These are phyloP conservation scores for Ceratocystis smalleyi DNA, from an alignment of 2,329 filamentous ascomycete genomes.

Conservation along the genomic window DNA sequence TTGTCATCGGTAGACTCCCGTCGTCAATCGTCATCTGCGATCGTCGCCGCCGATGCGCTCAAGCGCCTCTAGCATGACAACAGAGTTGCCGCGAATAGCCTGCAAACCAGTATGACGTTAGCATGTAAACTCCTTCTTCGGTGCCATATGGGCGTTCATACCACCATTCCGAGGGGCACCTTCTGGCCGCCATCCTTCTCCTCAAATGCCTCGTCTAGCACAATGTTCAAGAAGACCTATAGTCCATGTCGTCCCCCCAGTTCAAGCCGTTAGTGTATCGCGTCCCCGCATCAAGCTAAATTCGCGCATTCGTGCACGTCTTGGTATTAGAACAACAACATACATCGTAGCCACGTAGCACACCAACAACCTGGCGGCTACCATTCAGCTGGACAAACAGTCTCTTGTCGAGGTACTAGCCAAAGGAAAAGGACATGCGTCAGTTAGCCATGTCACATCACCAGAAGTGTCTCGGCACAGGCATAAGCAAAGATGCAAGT, in stretches of 20 bases:
- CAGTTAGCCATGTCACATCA: neutral
- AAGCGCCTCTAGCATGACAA: conserved; percentile 88
- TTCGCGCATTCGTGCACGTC: neutral
- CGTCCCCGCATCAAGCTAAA: neutral
- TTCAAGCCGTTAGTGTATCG: neutral
- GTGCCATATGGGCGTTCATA: conserved; percentile 31
- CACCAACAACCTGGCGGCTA: conserved; percentile 89
- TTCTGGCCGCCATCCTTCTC: conserved; percentile 88
- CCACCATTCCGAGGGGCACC: conserved; percentile 79
- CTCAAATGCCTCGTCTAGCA: conserved; percentile 90
- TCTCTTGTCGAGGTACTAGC: conserved; percentile 95
- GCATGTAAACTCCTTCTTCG: conserved; percentile 10
- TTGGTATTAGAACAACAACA: conserved; percentile 23
- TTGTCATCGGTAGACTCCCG: conserved; percentile 7
- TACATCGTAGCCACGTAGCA: conserved; percentile 93
- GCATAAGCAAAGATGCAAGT: neutral
- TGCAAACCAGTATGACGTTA: conserved; percentile 25
- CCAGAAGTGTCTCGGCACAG: neutral
- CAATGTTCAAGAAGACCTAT: conserved; percentile 95
- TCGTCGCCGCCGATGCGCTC: conserved; percentile 52
- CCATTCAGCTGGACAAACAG: conserved; percentile 96
- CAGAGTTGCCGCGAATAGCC: conserved; percentile 94
- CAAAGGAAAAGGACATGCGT: neutral
- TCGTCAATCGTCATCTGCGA: conserved; percentile 26
- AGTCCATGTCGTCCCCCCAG: too few species aligned